Conservation (phyloP, 176 grass and related monocot species). For the Otatea glauca region DNA sequence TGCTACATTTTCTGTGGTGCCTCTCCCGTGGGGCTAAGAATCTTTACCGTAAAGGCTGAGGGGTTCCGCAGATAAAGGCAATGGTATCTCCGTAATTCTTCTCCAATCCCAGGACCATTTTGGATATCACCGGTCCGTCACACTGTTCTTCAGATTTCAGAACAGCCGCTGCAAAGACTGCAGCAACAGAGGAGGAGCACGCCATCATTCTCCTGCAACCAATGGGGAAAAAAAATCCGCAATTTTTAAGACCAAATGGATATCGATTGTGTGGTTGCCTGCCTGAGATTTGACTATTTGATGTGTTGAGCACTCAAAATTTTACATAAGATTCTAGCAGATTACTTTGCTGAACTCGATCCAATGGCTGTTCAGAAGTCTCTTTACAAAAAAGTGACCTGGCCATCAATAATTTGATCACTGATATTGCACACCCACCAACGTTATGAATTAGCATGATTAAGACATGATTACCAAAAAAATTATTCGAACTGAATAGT, state of each 20-base stretch:
- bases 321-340: neutral
- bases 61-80: neutral
- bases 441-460: neutral
- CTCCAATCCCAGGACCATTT: neutral
- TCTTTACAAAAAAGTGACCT: neutral
- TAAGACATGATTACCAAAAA: neutral
- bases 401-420: neutral
- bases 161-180: neutral
- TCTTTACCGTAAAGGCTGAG: neutral
- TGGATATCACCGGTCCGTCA: too few species aligned
- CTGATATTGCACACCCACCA: neutral
- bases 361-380: neutral
- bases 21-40: neutral
- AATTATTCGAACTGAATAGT: neutral
- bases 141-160: neutral
- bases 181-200: neutral
- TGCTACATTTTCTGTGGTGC: neutral
- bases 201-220: neutral
- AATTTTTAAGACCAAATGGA: neutral
- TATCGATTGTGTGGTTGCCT: neutral
- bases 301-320: neutral
- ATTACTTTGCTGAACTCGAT: neutral
- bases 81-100: neutral
- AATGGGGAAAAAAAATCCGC: too few species aligned
- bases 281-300: conserved; percentile 8